Evolutionary conservation across 768 basidiomycete genomes (phyloP), one percentile per base, ranked within the genome.

Genomic region (Leccinum arenicola): DNA sequence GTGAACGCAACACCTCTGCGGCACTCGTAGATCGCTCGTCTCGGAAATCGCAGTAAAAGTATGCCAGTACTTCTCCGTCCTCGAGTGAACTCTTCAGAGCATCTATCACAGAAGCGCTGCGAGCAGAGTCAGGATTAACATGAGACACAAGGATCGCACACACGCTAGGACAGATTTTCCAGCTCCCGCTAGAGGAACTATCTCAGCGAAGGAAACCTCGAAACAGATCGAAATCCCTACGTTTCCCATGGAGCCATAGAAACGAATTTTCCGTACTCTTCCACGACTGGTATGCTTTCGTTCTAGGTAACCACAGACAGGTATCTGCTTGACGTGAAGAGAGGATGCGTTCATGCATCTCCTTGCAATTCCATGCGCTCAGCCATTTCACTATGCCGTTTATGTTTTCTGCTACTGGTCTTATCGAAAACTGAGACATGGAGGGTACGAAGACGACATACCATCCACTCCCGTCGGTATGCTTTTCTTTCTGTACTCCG

Each of bases 1-100:
- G 10, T 7, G 68, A 65, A 1, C 61, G 64, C 51, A 68, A 52
- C 17, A 65, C 51, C 33, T 64, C 59, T 8, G 45, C 15, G 2
- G 56, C 45, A n/a, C 19, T 57, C 27, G 48, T 66, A 1, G 63
- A 53, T 17, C 51, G 55, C 21, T 62, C 59, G 1, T 29, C 50
- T 25, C 60, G 63, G 17, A 68, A 70, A 49, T 68, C 56, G 3
- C 66, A 68, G 7, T 70, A 68, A 15, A 68, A 66, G n/a, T 52
- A 63, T 3, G 29, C 27, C 14, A 68, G 21, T 1, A 52, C 6
- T 8, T 63, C 56, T 11, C 27, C 58, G 19, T 59, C 59, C 1
- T 38, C 19, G 2, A 59, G 29, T 1, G 31, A 19, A 4, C 7
- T 14, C 7, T 31, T 38, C n/a, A 68, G 50, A 35, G 21, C 14